Conservation (phyloP, 2,329 filamentous ascomycete species). For the Colletotrichum sp. region DNA sequence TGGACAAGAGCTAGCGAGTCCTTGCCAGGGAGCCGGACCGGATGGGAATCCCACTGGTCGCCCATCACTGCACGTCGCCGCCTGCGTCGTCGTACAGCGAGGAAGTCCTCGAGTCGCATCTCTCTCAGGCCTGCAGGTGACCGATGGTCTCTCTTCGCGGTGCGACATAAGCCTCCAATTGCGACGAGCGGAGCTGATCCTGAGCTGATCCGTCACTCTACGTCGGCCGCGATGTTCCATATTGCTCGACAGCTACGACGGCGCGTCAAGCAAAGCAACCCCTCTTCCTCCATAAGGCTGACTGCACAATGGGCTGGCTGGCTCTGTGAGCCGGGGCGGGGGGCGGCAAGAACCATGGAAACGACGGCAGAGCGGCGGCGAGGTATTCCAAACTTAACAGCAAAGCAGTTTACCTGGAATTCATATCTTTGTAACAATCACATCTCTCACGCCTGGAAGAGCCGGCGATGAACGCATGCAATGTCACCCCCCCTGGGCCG, state of each 20-base stretch:
- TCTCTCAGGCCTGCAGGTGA: constrained; percentile 5
- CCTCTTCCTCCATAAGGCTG: constrained; percentile 10
- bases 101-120: constrained; percentile 7
- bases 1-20: background rate
- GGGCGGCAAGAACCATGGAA: background rate
- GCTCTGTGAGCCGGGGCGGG: background rate
- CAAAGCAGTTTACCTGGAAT: background rate
- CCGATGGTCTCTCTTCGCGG: background rate
- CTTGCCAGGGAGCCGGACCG: constrained; percentile 4
- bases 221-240: background rate
- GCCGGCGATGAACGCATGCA: constrained; percentile 15
- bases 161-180: background rate
- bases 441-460: background rate
- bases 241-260: background rate
- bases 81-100: constrained; percentile 13
- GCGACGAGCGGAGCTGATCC: background rate
- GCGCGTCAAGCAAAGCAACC: background rate
- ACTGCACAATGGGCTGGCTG: background rate
- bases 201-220: background rate
- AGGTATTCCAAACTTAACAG: background rate
- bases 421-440: constrained; percentile 6
- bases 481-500: constrained; percentile 1
- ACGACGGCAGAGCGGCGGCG: background rate
- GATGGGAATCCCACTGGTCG: constrained; percentile 6
- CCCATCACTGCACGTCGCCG: constrained; percentile 10